Evolutionary conservation across 345 rosid genomes (phyloP).

Genomic region (Salix caprea): DNA sequence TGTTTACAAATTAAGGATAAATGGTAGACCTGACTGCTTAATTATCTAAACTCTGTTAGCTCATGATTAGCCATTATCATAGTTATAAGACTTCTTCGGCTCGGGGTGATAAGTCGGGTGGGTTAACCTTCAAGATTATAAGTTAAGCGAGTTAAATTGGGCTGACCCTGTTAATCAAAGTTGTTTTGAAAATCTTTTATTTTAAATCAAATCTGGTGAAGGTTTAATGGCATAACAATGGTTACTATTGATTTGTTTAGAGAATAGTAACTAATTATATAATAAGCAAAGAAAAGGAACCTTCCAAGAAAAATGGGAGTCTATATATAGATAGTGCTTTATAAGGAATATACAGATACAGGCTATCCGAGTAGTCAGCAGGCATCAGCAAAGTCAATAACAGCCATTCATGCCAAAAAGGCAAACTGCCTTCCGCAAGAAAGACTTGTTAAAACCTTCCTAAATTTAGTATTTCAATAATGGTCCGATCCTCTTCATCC

Average conservation of each 20-base stretch:
- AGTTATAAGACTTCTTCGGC: too few species aligned
- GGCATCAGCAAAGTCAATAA: not conserved
- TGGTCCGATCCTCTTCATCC: not conserved
- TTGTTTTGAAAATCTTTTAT: too few species aligned
- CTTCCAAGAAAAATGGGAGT: not conserved
- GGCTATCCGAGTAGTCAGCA: not conserved
- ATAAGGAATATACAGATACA: not conserved
- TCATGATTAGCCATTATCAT: not conserved
- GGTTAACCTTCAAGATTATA: too few species aligned
- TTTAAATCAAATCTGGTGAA: too few species aligned
- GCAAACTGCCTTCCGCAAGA: not conserved
- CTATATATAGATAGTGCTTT: not conserved
- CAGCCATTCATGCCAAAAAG: not conserved
- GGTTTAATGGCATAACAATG: too few species aligned
- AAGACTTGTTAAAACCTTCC: constrained; percentile 18
- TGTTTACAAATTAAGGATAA: too few species aligned
- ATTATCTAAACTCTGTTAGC: not conserved
- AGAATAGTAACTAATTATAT: not conserved
- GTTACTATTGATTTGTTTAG: not conserved
- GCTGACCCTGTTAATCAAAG: too few species aligned
- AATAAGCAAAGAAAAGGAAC: not conserved
- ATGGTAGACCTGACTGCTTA: not conserved
- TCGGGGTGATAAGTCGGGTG: too few species aligned
- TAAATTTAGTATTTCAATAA: constrained; percentile 14
- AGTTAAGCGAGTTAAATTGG: too few species aligned